phyloP scores from a whole-genome alignment of 164 flowering plant genomes.

The Houttuynia cordata region DNA sequence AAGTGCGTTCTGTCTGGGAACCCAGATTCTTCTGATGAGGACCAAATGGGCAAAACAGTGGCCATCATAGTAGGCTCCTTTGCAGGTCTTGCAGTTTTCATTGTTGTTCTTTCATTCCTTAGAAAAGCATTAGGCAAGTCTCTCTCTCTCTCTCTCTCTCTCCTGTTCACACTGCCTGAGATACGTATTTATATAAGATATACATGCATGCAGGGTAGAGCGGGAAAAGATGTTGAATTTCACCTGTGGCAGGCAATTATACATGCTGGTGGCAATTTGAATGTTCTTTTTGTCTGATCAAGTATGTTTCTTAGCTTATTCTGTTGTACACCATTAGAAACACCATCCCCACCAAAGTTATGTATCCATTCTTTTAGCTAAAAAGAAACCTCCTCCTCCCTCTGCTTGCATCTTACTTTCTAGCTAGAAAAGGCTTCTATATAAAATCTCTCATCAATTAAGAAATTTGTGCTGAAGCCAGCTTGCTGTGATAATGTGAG shows the following conservation, averaged over 20 bases:
- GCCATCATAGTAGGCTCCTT: constrained; percentile 72
- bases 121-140: constrained; percentile 33
- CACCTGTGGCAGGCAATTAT: not conserved
- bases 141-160: not conserved
- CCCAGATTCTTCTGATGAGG: constrained; percentile 46
- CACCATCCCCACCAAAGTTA: not conserved
- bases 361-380: not conserved
- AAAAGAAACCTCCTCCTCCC: not conserved
- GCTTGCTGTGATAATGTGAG: not conserved
- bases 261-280: not conserved
- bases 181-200: no score
- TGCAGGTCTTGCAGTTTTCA: constrained; percentile 58
- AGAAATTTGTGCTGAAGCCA: not conserved
- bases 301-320: not conserved
- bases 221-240: not conserved
- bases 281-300: not conserved
- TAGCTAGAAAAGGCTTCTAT: not conserved
- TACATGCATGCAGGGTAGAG: constrained; percentile 1
- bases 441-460: not conserved
- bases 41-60: constrained; percentile 64
- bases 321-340: not conserved
- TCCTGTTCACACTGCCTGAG: not conserved
- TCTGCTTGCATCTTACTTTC: not conserved
- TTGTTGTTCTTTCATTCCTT: constrained; percentile 65
- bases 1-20: constrained; percentile 2